phyloP scores from a whole-genome alignment of 176 grass and related monocot species.

The Saccharum officinarum region DNA sequence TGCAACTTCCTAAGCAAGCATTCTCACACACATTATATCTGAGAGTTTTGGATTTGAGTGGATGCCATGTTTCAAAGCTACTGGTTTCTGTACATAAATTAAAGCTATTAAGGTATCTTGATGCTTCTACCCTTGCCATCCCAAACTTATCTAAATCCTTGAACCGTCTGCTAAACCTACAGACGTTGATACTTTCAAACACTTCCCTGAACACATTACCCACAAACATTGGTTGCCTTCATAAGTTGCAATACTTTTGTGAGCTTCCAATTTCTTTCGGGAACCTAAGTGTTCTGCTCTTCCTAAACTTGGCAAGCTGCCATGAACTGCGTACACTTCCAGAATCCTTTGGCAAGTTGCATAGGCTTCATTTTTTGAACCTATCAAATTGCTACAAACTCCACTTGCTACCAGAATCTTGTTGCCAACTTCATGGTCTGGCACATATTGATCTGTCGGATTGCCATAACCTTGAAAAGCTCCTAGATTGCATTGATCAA shows the following conservation, averaged over 20 bases:
- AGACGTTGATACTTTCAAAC: conserved; percentile 33
- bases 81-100: conserved; percentile 33
- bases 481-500: too few relatives aligned
- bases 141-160: conserved; percentile 38
- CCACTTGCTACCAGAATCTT: conserved; percentile 21
- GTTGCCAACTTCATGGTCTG: conserved; percentile 32
- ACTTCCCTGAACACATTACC: conserved; percentile 28
- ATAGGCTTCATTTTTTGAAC: conserved; percentile 27
- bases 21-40: conserved; percentile 11
- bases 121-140: conserved; percentile 31
- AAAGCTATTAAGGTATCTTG: conserved; percentile 44
- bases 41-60: conserved; percentile 48
- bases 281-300: neutral
- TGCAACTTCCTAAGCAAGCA: neutral
- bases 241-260: conserved; percentile 26
- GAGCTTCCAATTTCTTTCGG: neutral
- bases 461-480: too few relatives aligned
- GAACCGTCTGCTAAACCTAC: conserved; percentile 14
- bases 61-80: conserved; percentile 10
- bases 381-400: conserved; percentile 33
- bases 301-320: conserved; percentile 37
- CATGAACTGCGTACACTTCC: conserved; percentile 17
- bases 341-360: conserved; percentile 26
- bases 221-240: conserved; percentile 24
- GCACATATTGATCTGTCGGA: conserved; percentile 35